Conservation (phyloP, 176 grass and related monocot species). For the Oryza punctata region DNA sequence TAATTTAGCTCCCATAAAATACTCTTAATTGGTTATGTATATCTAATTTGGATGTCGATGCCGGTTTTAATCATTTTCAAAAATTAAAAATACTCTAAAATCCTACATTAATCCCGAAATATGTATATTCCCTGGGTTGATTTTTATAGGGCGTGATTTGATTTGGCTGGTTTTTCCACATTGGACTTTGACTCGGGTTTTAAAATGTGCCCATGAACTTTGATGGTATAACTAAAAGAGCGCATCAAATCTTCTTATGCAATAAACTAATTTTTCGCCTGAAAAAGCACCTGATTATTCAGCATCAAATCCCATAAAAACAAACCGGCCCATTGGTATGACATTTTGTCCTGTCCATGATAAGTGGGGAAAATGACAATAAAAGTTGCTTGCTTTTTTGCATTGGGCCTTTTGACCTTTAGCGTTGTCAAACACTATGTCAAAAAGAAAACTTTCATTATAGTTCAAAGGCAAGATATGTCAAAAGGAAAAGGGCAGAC, state of each 20-base stretch:
- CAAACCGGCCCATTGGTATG: not conserved
- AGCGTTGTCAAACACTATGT: not conserved
- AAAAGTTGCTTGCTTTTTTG: slow-evolving; percentile 6
- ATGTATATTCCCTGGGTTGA: not conserved
- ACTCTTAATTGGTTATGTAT: no score
- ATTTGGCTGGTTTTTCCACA: not conserved
- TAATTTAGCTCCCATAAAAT: not conserved
- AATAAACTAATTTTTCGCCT: not conserved
- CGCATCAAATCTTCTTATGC: not conserved
- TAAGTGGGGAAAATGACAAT: not conserved
- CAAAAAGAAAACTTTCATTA: not conserved
- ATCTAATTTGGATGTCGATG: no score
- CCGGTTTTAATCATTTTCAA: no score
- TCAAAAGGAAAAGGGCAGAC: not conserved
- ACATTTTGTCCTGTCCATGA: not conserved
- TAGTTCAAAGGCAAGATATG: not conserved
- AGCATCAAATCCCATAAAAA: not conserved
- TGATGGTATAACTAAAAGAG: not conserved
- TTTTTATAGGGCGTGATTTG: not conserved
- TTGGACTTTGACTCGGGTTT: not conserved
- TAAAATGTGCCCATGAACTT: not conserved
- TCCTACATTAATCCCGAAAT: not conserved
- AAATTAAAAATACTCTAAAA: not conserved
- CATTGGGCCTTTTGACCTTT: not conserved
- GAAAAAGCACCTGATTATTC: not conserved